Percentiles rank a stretch among this genome's conserved stretches.
These are phyloP conservation scores for Juncus effusus DNA, from an alignment of 176 grass and related monocot genomes.

Conservation along the genomic window DNA sequence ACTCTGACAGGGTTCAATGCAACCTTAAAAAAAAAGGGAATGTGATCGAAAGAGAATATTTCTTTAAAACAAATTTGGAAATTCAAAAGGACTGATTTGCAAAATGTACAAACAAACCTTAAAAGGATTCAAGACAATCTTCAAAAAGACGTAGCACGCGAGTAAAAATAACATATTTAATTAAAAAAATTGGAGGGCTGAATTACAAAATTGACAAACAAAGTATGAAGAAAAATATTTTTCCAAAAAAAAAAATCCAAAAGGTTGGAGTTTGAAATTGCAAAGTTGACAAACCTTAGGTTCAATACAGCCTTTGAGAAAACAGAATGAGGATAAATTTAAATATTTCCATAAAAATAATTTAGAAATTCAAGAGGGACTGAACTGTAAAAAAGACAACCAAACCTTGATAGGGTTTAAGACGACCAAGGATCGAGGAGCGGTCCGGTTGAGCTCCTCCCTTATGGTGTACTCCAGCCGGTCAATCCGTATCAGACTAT, in stretches of 20 bases:
- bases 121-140: too few relatives aligned
- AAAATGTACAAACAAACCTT: constrained; percentile 23
- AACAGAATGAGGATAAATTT: too few relatives aligned
- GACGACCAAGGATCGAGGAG: constrained; percentile 74
- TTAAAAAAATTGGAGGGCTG: too few relatives aligned
- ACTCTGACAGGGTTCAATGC: not conserved
- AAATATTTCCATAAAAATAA: not conserved
- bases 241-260: too few relatives aligned
- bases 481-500: constrained; percentile 84
- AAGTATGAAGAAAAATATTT: too few relatives aligned
- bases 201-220: too few relatives aligned
- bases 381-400: constrained; percentile 10
- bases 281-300: too few relatives aligned
- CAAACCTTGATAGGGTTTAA: constrained; percentile 91
- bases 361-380: not conserved
- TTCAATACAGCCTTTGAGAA: too few relatives aligned
- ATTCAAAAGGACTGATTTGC: not conserved
- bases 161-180: too few relatives aligned
- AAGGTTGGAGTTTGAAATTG: not conserved
- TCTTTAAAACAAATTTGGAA: constrained; percentile 9
- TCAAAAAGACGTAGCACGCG: too few relatives aligned
- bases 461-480: constrained; percentile 93
- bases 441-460: constrained; percentile 93
- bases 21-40: constrained; percentile 39
- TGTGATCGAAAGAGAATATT: not conserved